Base-by-base conservation (phyloP, 2,329 filamentous ascomycete genomes). In the Trichoderma sp. region DNA sequence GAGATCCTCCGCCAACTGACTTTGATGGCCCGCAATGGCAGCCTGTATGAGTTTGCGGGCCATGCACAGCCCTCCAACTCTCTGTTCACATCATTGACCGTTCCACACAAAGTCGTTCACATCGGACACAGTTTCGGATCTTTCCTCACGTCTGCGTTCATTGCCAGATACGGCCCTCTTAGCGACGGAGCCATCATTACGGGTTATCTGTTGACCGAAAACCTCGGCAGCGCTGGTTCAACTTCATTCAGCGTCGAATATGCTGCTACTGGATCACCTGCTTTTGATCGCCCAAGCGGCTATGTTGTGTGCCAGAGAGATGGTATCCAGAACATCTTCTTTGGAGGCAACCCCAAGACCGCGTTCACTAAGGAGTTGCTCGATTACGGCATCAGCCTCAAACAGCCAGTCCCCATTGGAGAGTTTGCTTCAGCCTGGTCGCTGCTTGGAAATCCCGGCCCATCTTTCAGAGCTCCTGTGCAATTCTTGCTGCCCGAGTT, bases 221-320 rank as follows among this genome's bases (percentile, higher is more conserved):
- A 58, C 1, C 63, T 66, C 52, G 63, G 37, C 13, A 66, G 52
- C 18, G 63, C 63, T 21, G 63, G 63, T 39, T 66, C 63, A 10
- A 66, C 63, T n/a, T 66, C 63, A 18, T 66, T 66, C 37, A 58
- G 63, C 37, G 63, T 66, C 14, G 63, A 66, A 49, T 66, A 66
- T 66, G 63, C 63, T 7, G 63, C 63, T 28, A 66, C 63, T 0
- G 63, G 63, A 24, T 26, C n/a, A 0, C 63, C 63, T 49, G 13
- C 52, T 3, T 66, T 66, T 26, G 56, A 66, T 34, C 52, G 63
- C n/a, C 43, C 63, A n/a, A 66, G 63, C 24, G 63, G 63, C n/a
- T 66, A 66, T 14, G 63, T 66, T 49, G 63, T 66, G 11, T 56
- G 52, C 28, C 63, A 66, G 63, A 66, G 52, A 34, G 52, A 66